Evolutionary conservation across 768 basidiomycete species (phyloP).

Genomic region (Rhodosporidiobolus odoratus): DNA sequence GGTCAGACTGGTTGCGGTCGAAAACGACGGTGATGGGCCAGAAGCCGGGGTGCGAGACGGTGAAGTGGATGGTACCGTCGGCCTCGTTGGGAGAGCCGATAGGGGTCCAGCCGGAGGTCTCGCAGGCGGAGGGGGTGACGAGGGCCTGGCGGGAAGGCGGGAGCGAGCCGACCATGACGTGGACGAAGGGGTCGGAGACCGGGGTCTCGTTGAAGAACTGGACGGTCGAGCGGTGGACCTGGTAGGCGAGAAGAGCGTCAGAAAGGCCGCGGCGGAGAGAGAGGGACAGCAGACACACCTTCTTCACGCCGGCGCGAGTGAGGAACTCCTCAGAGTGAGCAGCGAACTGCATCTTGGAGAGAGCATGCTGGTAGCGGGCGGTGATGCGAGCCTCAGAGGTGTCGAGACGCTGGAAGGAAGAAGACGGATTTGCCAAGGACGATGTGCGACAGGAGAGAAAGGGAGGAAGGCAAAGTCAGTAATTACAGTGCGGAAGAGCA

Average conservation of each 20-base stretch:
- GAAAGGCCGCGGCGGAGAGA: neutral
- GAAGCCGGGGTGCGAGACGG: slow-evolving; percentile 26
- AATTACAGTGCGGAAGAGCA: neutral
- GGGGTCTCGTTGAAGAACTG: slow-evolving; percentile 39
- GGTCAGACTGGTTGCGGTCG: slow-evolving; percentile 26
- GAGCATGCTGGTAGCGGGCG: slow-evolving; percentile 34
- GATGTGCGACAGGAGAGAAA: neutral
- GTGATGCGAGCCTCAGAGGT: slow-evolving; percentile 31
- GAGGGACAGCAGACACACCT: neutral
- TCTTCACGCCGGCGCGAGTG: slow-evolving; percentile 25
- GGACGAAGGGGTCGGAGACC: slow-evolving; percentile 32
- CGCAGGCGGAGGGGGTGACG: slow-evolving; percentile 16
- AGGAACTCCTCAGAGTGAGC: slow-evolving; percentile 34
- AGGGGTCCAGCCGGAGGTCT: slow-evolving; percentile 7
- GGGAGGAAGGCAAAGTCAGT: slow-evolving; percentile 6
- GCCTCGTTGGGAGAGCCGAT: slow-evolving; percentile 13
- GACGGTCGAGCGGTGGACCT: slow-evolving; percentile 33
- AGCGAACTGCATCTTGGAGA: slow-evolving; percentile 33
- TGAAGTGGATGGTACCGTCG: slow-evolving; percentile 25
- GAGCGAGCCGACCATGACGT: slow-evolving; percentile 31
- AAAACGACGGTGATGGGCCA: slow-evolving; percentile 38
- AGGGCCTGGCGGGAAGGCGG: slow-evolving; percentile 12
- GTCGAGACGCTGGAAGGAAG: slow-evolving; percentile 25
- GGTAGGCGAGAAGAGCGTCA: neutral
- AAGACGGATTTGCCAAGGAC: neutral